Base-by-base conservation (phyloP, 257 asterid species). In the Ilex aquifolium region DNA sequence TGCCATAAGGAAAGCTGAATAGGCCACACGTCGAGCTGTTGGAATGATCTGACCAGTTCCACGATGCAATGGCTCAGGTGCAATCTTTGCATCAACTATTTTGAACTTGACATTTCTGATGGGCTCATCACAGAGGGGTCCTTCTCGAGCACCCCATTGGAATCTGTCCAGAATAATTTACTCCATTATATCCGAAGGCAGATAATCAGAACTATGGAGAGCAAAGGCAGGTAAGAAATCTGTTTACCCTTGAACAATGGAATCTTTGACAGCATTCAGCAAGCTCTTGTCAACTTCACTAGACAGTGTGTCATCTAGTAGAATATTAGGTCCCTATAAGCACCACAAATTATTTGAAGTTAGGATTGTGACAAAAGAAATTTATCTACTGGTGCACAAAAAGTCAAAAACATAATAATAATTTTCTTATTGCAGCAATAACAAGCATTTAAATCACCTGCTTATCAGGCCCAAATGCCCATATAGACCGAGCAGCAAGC, bases 91-190 rank as follows among this genome's bases (percentile, higher is more conserved):
- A 72, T 92, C 97, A 57, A 89, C 99, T 59, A 89, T 92, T 75
- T 92, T 89, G 79, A 92, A 92, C 72, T 92, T 92, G 27, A 92
- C 99, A 69, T 90, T 90, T 78, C 99, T 85, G 60, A 92, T 92
- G 54, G 99, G 99, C 83, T 92, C 99, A 31, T 92, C 99, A 62
- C 99, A 92, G 7, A 92, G 93, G 13, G 99, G 99, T 27, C 99
- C 99, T 77, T 92, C 99, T 59, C 99, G 88, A 72, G 99, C 99
- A 30, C 99, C 99, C 99, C 99, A 92, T 56, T 92, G 99, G 63
- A 92, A 92, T 78, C 99, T 92, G 93, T 70, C 55, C 65, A 70
- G 14, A 58, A 54, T 36, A 65, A 54, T 65, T 79, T 65, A 70
- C 52, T 50, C 49, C 53, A 66, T 30, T 59, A 61, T 31, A 21